Evolutionary conservation across 164 flowering plant genomes (phyloP).

Genomic region (Cinnamomum micranthum): DNA sequence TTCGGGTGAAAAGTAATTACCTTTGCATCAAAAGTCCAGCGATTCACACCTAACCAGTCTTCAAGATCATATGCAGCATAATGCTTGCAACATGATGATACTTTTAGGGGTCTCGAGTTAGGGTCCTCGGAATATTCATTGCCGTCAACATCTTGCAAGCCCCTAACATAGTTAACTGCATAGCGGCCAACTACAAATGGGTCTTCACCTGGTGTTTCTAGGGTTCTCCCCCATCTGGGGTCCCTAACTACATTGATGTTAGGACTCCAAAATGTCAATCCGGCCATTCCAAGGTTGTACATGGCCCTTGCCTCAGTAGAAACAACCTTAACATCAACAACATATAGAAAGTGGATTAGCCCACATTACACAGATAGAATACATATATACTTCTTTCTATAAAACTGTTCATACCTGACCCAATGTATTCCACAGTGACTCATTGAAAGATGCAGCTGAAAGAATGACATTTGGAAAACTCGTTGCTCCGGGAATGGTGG

Average conservation of each 20-base stretch:
- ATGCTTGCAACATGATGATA: constrained; percentile 82
- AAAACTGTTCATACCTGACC: not conserved
- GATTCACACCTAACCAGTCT: constrained; percentile 61
- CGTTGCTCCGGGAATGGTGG: not conserved
- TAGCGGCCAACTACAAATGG: constrained; percentile 50
- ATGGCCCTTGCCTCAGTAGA: constrained; percentile 85
- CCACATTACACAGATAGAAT: too few species aligned
- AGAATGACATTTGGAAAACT: constrained; percentile 12
- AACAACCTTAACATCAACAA: constrained; percentile 34
- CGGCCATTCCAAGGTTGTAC: constrained; percentile 75
- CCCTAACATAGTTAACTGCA: constrained; percentile 59
- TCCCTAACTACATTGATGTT: constrained; percentile 73
- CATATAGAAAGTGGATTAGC: too few species aligned
- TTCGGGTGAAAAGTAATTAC: constrained; percentile 23
- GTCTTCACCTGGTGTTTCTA: constrained; percentile 85
- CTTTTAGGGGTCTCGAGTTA: constrained; percentile 41
- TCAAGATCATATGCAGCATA: constrained; percentile 84
- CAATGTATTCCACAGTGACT: constrained; percentile 3
- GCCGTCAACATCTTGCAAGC: constrained; percentile 47
- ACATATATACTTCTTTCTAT: too few species aligned
- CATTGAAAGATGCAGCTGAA: constrained; percentile 6
- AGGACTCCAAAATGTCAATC: constrained; percentile 82
- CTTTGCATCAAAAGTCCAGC: constrained; percentile 70
- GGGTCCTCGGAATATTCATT: constrained; percentile 9
- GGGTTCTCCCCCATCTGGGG: constrained; percentile 84